Evolutionary conservation across 2,329 filamentous ascomycete genomes (phyloP), one percentile per base, ranked within the genome.

Genomic region (Trichophyton benhamiae): DNA sequence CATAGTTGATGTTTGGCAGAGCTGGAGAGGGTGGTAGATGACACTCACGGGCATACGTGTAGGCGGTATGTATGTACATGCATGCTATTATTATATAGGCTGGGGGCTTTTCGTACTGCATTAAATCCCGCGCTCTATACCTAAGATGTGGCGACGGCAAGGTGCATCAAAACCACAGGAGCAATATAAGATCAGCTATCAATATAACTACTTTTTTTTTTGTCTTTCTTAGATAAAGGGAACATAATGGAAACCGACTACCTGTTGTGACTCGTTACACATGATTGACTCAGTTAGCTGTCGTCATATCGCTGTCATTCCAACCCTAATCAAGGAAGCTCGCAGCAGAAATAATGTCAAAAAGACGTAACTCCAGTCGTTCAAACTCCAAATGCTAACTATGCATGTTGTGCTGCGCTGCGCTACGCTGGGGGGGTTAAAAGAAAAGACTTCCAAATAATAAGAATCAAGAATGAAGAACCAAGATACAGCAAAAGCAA

Each of bases 1-100:
- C 17, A 58, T 67, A 11, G 52, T 63, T 55, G 65, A 66, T 61
- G 64, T 65, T 7, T 66, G 65, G 65, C 49, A 65, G 30, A 60
- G 58, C 30, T 66, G 63, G 63, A 63, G 63, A 60, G 65, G 65
- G 15, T 66, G 65, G 65, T 66, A 59, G 42, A n/a, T 55, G n/a
- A 9, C 13, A 33, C 2, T n/a, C 3, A n/a, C 49, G 46, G 46
- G 27, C 17, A 53, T 5, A 53, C 22, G 15, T 15, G 20, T 38
- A 38, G 33, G 33, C 13, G 13, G 33, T 44, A 44, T 44, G 15
- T 44, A 44, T n/a, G 15, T n/a, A 44, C 17, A 44, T n/a, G 15
- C n/a, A n/a, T 6, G 41, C 41, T 44, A 44, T 13, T 44, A 17
- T 17, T 17, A 17, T 17, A 27, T 6, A 11, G 17, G 7, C 22